Base-by-base conservation (phyloP, 2,329 filamentous ascomycete genomes). In the Dendryphion nanum region DNA sequence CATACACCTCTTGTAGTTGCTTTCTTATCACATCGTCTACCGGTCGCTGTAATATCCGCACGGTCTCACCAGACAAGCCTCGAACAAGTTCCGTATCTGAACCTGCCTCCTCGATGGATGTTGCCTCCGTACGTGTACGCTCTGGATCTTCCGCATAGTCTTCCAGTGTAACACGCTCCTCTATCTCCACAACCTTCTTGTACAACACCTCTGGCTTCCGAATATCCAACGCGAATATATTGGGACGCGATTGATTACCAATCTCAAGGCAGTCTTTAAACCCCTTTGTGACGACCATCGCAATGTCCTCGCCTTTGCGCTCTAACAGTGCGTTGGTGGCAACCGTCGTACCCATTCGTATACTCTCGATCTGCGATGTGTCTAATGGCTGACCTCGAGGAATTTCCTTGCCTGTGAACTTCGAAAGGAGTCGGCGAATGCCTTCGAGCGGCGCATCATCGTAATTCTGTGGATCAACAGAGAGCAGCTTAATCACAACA, bases 261-360 rank as follows among this genome's bases (percentile, higher is more conserved):
- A 96, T 96, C 36, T 83, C 78, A 17, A 95, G 72, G 52, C 88
- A 94, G 63, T 96, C 89, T 51, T 81, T 83, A 73, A 95, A 95
- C 0, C 90, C 90, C 50, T 82, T 83, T 1, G 88, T 95, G 8
- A 94, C 87, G 1, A 95, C 81, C 66, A 96, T 77, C 12, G 87
- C 89, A 59, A 93, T 91, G 51, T 81, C 82, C 69, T 95, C 89
- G 33, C 90, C 90, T 66, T 95, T 95, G 41, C 90, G 76, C 66
- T 96, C 90, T 2, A 96, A 75, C 39, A 96, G 69, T 0, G 90
- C 90, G 64, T 96, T 96, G 1, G 90, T 96, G 7, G 90, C 90
- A 10, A 96, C 89, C 0, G 90, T 96, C 1, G 90, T 96, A 30
- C 90, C 90, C 90, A 96, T 96, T 33, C 90, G 84, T 61, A 96